Evolutionary conservation across 2,329 filamentous ascomycete species (phyloP).

Genomic region (Periconia macrospinosa): DNA sequence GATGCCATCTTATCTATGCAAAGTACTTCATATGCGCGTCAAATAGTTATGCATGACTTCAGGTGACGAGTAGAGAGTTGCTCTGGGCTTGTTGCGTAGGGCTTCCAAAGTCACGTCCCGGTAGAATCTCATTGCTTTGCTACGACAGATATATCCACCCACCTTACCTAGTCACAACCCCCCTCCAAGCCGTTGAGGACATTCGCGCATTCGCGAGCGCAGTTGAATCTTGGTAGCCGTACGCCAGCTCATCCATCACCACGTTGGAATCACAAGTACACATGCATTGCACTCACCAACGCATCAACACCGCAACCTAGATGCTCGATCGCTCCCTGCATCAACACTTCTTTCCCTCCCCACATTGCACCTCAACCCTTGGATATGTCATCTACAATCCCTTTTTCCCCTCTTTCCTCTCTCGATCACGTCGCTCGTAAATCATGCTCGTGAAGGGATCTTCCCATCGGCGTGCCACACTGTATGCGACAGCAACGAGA

Average conservation of each 20-base stretch:
- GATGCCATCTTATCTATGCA: too few species aligned
- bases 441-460: slow-evolving; percentile 94
- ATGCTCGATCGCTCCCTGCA: not conserved
- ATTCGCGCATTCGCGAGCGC: too few species aligned
- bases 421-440: slow-evolving; percentile 78
- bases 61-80: not conserved
- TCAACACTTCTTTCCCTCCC: not conserved
- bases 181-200: too few species aligned
- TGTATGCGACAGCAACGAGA: slow-evolving; percentile 77
- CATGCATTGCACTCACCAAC: too few species aligned
- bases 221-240: too few species aligned
- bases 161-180: not conserved
- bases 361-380: not conserved
- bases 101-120: not conserved
- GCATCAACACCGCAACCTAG: too few species aligned
- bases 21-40: too few species aligned
- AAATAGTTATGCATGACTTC: not conserved
- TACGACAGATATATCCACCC: not conserved
- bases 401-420: slow-evolving; percentile 47
- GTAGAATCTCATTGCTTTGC: not conserved
- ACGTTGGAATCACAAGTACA: not conserved
- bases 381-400: slow-evolving; percentile 5
- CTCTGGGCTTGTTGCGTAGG: not conserved
- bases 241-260: not conserved
- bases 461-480: slow-evolving; percentile 80